These are phyloP conservation scores for Xylaria multiplex DNA, from an alignment of 2,329 filamentous ascomycete genomes.

Conservation along the genomic window DNA sequence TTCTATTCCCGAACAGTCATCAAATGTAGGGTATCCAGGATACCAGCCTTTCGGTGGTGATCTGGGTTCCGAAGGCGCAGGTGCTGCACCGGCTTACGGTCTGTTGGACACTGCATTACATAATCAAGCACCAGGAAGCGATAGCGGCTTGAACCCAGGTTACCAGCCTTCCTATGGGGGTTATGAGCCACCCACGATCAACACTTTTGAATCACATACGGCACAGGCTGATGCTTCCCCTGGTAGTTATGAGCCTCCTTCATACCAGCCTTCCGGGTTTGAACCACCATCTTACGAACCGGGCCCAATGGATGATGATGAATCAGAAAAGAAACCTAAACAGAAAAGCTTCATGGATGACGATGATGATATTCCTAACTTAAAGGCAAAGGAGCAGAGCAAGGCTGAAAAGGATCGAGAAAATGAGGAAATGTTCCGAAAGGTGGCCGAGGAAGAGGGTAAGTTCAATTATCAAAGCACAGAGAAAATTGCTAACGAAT, in stretches of 20 bases:
- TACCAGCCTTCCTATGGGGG: slow-evolving; percentile 64
- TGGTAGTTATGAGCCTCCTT: slow-evolving; percentile 68
- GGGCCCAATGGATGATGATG: slow-evolving; percentile 58
- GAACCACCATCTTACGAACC: slow-evolving; percentile 68
- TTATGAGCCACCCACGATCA: slow-evolving; percentile 60
- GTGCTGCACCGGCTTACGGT: slow-evolving; percentile 25
- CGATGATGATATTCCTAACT: slow-evolving; percentile 72
- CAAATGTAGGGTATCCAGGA: slow-evolving; percentile 43
- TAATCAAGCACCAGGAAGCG: slow-evolving; percentile 33
- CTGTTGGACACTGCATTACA: slow-evolving; percentile 32
- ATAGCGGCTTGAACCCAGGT: slow-evolving; percentile 37
- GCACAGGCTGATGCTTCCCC: slow-evolving; percentile 46
- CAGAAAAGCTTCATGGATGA: slow-evolving; percentile 86
- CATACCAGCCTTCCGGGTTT: slow-evolving; percentile 68
- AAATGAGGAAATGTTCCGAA: slow-evolving; percentile 86
- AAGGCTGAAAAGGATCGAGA: slow-evolving; percentile 78
- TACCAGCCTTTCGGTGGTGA: slow-evolving; percentile 44
- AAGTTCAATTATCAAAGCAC: slow-evolving; percentile 48
- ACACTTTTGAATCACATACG: slow-evolving; percentile 47
- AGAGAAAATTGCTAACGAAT: slow-evolving; percentile 34
- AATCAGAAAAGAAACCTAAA: slow-evolving; percentile 66
- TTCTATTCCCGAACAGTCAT: slow-evolving; percentile 34
- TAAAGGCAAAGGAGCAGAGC: slow-evolving; percentile 64
- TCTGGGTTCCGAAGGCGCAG: slow-evolving; percentile 33
- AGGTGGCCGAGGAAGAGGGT: slow-evolving; percentile 81